Base-by-base conservation (phyloP, 1,284 basidiomycete genomes). In the Ustilago shanxiensis region DNA sequence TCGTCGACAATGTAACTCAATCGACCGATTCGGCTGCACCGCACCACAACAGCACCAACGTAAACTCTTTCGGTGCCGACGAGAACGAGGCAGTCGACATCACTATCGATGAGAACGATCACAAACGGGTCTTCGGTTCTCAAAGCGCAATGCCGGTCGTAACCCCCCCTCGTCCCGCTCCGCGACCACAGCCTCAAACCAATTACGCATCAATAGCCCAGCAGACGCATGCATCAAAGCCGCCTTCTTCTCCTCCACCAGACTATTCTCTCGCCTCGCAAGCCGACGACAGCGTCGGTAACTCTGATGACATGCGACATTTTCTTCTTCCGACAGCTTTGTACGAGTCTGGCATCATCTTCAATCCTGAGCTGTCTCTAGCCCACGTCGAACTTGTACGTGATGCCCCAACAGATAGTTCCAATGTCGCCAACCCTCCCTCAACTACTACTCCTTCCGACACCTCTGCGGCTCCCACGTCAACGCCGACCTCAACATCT, bases 61-160 rank as follows among this genome's bases (percentile, higher is more conserved):
- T 45, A 13, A n/a, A 7, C 20, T 8, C 41, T 20, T n/a, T 44
- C 41, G 41, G 20, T 44, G 39, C 35, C 20, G 54, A 54, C 26
- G 64, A 67, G 24, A 28, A 13, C 33, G 53, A 60, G 14, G 33
- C 75, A 35, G 50, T 77, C 58, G 75, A 77, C 58, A 77, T 77
- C 51, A 70, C 67, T 35, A 56, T 78, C 47, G 67, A 78, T 39
- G 60, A 77, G 28, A 52, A 68, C 3, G 73, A 76, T 47, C 73
- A 71, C 62, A 64, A 47, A 14, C 67, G 67, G 45, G 65, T 71
- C 2, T 75, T 71, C 37, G 63, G 66, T n/a, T 51, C 49, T 24
- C 60, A 60, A 37, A 52, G 60, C 1, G 44, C 57, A 0, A 53
- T 67, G 7, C 60, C 65, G 10, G 56, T 60, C n/a, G 33, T 62